Base-by-base conservation (phyloP, 192 early-diverging fungal genomes). In the Coemansia guatemalensis region DNA sequence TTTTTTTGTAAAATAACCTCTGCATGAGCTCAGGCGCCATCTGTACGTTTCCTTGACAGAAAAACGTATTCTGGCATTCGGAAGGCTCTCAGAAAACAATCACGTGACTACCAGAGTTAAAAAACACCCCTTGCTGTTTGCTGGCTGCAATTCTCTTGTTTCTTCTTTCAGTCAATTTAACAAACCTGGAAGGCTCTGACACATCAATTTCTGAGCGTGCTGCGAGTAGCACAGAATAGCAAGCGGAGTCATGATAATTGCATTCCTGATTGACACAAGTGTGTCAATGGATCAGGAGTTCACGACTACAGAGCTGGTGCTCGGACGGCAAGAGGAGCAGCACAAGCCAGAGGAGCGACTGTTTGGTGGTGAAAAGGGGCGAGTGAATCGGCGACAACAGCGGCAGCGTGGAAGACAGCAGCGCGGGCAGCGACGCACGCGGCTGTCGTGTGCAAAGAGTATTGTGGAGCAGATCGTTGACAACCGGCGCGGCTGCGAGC, bases 181-280 rank as follows among this genome's bases (percentile, higher is more conserved):
- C 39, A 44, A 17, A 17, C 9, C 12, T 44, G 8, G 3, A 1
- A 44, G 39, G 39, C 14, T 44, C 14, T 17, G 14, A 44, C 14
- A 44, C 39, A 44, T 44, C 14, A 44, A 44, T 44, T 44, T 44
- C 39, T 44, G 39, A 44, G 39, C 12, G 12, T 44, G 39, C 14
- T 44, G 39, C 39, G 39, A 44, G 9, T 44, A 44, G 39, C 39
- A 44, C 2, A 44, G 39, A 17, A 44, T 44, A 44, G 39, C 39
- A 2, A 44, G 3, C 14, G 14, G 14, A 17, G 39, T 4, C 39
- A 78, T 87, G 86, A 80, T 87, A 71, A 73, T 87, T 50, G 81
- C 87, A 2, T 93, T 93, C 75, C 65, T 93, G n/a, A 72, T 93
- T 17, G 92, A 93, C 79, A 92, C 87, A 5, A 89, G 87, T 67